Evolutionary conservation across 768 basidiomycete genomes (phyloP), one percentile per base, ranked within the genome.

Genomic region (Coprinellus micaceus): DNA sequence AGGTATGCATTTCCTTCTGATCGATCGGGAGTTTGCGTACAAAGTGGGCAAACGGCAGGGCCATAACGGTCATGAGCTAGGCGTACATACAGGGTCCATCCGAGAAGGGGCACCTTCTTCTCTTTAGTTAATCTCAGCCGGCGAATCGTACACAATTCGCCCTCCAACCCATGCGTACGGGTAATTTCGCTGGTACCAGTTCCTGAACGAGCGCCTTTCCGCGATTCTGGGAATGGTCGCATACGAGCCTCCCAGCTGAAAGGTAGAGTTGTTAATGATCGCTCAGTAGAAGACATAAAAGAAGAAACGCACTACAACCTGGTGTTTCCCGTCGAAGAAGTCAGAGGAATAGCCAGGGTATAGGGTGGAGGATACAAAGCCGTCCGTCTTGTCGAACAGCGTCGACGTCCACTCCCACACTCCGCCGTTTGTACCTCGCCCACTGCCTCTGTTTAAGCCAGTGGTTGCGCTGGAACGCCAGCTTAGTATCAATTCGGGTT

Each of bases 371-470:
- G 85, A 77, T 44, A 77, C 77, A 66, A 88, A 99, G 0, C 92
- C 94, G 2, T 91, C 85, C 58, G 83, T 77, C 25, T 74, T 76
- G 21, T 84, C 86, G 44, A 95, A 80, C 26, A 79, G 61, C 15
- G 94, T 94, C 19, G 88, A 88, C 0, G 96, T 97, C 95, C 95
- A 98, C 74, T 98, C 94, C 94, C 96, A 99, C 15, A 97, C 88
- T 4, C 97, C 97, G 6, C 97, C 97, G 61, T 99, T 98, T 59
- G 85, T 83, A 11, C 91, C 89, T 67, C 74, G 81, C 2, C 84
- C 82, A 21, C 69, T 77, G 56, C 66, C 64, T 50, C 68, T 74
- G 57, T 74, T 73, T 58, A 76, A 69, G 33, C 88, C 90, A 2
- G 83, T 82, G 41, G 90, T 91, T 21, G 89, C 83, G 28, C 89